Base-by-base conservation (phyloP, 2,329 filamentous ascomycete genomes). In the Fusarium drepaniforme region DNA sequence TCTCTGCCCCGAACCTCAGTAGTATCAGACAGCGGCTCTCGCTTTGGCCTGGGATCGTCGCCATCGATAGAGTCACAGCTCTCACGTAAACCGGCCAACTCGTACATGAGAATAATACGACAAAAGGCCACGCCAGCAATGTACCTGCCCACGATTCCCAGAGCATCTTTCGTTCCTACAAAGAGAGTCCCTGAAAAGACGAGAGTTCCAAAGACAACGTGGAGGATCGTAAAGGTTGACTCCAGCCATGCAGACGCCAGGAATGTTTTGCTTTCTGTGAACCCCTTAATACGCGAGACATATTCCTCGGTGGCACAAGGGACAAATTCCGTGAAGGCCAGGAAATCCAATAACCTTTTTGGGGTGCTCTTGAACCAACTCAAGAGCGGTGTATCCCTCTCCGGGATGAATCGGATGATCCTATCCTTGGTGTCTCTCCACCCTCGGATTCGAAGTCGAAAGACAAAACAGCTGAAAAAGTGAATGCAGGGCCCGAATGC, bases 31-130 rank as follows among this genome's bases (percentile, higher is more conserved):
- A 6, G 12, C 6, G 6, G 5, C 5, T 21, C 11, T 44, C n/a
- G 8, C n/a, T 44, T 13, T 6, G 5, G 40, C 42, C 12, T 46
- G 7, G 13, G 21, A 13, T 38, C 8, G 0, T 16, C 12, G 23
- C 40, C 58, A 30, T 61, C 58, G 16, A 61, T 35, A 30, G 18
- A 21, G 18, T 13, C 16, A 9, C 66, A 68, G 12, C 35, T 57
- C 35, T 65, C 53, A 18, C 67, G 33, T 11, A 68, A 23, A 9
- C 56, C 57, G 18, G 61, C 67, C 25, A 68, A 42, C 61, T 69
- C 67, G 23, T 69, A 69, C 61, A 69, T 66, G 13, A 66, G 53
- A 33, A 69, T 42, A 30, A 69, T 25, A 5, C 67, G 61, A 44
- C 46, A 69, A 2, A 66, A 11, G 13, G 57, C 57, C 15, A 60